Conservation (phyloP, 2,329 filamentous ascomycete species). For the Thelonectria olida region DNA sequence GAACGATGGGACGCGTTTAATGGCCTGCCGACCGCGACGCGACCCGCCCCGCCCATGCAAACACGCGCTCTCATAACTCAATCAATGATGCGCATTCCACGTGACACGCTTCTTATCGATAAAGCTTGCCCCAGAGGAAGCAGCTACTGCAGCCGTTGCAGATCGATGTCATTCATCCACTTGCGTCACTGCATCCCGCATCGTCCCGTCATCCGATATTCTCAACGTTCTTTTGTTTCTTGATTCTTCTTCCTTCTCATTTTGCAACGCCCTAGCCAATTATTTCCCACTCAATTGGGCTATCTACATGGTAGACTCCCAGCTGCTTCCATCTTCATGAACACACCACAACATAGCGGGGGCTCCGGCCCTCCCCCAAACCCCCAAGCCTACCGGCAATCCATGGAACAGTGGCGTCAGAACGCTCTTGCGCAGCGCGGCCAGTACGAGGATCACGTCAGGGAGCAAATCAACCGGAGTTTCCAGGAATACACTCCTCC, state of each 20-base stretch:
- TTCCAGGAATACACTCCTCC: slow-evolving; percentile 46
- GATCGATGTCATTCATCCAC: slow-evolving; percentile 32
- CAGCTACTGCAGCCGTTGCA: neutral
- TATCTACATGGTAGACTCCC: neutral
- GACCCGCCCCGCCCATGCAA: slow-evolving; percentile 26
- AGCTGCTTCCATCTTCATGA: slow-evolving; percentile 25
- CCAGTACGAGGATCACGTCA: slow-evolving; percentile 42
- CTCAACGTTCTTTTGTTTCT: neutral
- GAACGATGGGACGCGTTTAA: slow-evolving; percentile 40
- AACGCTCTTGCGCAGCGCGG: slow-evolving; percentile 40
- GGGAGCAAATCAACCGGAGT: slow-evolving; percentile 44
- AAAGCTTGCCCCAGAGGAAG: slow-evolving; percentile 32
- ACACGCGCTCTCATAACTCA: slow-evolving; percentile 16
- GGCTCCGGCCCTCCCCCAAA: slow-evolving; percentile 19
- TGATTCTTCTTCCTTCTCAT: neutral
- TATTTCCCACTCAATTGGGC: neutral
- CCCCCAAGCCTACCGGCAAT: slow-evolving; percentile 37
- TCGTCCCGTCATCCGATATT: slow-evolving; percentile 29
- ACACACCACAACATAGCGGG: slow-evolving; percentile 27
- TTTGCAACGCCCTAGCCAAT: neutral
- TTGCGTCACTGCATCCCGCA: slow-evolving; percentile 38
- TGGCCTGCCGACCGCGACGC: slow-evolving; percentile 37
- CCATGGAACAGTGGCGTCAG: slow-evolving; percentile 46
- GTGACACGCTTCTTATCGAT: slow-evolving; percentile 38
- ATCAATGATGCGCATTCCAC: slow-evolving; percentile 32